phyloP scores from a whole-genome alignment of 2,329 filamentous ascomycete genomes.

The Colletotrichum sidae region DNA sequence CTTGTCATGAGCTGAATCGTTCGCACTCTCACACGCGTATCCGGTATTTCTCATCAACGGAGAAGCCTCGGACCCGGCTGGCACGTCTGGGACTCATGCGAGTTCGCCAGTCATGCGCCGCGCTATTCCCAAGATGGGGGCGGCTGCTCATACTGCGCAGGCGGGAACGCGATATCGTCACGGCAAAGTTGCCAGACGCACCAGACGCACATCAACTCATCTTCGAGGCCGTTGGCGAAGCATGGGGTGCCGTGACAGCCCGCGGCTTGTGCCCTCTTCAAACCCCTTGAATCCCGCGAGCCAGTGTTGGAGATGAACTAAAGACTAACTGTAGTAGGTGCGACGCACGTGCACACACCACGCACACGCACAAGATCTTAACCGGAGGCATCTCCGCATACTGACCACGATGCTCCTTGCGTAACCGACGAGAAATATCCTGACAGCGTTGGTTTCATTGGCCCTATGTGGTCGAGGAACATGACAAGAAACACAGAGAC shows the following conservation, averaged over 20 bases:
- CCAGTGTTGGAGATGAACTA: slow-evolving; percentile 12
- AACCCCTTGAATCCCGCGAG: not conserved
- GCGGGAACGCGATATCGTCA: too few relatives aligned
- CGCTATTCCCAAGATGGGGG: not conserved
- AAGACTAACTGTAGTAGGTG: not conserved
- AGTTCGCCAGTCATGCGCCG: slow-evolving; percentile 1
- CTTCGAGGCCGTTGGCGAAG: slow-evolving; percentile 7
- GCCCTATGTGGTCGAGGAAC: slow-evolving; percentile 13
- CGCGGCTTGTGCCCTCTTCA: slow-evolving; percentile 10
- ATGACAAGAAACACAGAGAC: slow-evolving; percentile 19
- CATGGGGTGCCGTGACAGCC: slow-evolving; percentile 1
- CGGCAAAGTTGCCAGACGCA: not conserved
- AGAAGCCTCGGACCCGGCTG: slow-evolving; percentile 24
- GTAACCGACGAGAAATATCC: slow-evolving; percentile 1
- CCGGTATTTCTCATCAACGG: slow-evolving; percentile 15
- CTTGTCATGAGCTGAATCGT: too few relatives aligned
- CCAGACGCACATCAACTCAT: not conserved
- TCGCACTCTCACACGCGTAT: not conserved
- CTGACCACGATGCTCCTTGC: slow-evolving; percentile 5
- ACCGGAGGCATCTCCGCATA: slow-evolving; percentile 9
- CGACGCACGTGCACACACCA: slow-evolving; percentile 1
- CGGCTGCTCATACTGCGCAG: too few relatives aligned
- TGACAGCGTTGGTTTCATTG: slow-evolving; percentile 20
- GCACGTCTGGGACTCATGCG: slow-evolving; percentile 25
- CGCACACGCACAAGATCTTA: not conserved